Percentiles rank a stretch among this genome's conserved stretches.
Conservation (phyloP, 352 stramenopile genomes). For the Pythium aristosporum region DNA sequence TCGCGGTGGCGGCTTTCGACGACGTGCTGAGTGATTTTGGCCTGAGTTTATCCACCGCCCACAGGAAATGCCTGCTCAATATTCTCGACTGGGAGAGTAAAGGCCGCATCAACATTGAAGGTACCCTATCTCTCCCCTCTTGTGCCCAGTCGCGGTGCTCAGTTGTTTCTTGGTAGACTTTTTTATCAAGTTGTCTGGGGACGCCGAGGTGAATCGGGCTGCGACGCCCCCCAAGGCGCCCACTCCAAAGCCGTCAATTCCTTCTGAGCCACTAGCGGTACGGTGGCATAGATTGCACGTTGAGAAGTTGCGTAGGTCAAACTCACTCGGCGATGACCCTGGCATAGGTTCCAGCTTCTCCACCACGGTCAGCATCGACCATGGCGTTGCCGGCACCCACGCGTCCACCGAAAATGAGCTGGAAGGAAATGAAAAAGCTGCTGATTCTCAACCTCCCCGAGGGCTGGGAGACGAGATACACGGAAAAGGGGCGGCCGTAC, state of each 20-base stretch:
- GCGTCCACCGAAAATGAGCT: conserved; percentile 50
- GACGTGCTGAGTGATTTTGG: conserved; percentile 74
- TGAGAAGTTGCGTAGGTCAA: background rate
- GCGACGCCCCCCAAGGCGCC: background rate
- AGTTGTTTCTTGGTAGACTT: conserved; percentile 47
- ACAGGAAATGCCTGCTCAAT: conserved; percentile 44
- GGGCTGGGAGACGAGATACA: conserved; percentile 82
- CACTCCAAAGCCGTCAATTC: background rate
- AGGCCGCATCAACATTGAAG: conserved; percentile 71
- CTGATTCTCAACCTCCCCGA: conserved; percentile 65
- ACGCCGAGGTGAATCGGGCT: conserved; percentile 46
- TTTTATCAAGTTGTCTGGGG: conserved; percentile 71
- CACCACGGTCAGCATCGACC: conserved; percentile 19
- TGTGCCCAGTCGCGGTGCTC: background rate
- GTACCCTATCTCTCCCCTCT: conserved; percentile 19
- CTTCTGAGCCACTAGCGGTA: conserved; percentile 10
- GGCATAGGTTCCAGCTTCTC: conserved; percentile 13
- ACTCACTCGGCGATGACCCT: background rate
- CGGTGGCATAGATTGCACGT: too few species aligned
- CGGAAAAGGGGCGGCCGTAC: conserved; percentile 77
- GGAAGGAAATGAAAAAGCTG: conserved; percentile 79
- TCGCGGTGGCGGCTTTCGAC: conserved; percentile 65
- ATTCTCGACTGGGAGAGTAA: conserved; percentile 54
- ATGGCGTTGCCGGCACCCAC: conserved; percentile 32
- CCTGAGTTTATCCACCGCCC: conserved; percentile 36